Base-by-base conservation (phyloP, 2,329 filamentous ascomycete genomes). In the Sporothrix euskadiensis region DNA sequence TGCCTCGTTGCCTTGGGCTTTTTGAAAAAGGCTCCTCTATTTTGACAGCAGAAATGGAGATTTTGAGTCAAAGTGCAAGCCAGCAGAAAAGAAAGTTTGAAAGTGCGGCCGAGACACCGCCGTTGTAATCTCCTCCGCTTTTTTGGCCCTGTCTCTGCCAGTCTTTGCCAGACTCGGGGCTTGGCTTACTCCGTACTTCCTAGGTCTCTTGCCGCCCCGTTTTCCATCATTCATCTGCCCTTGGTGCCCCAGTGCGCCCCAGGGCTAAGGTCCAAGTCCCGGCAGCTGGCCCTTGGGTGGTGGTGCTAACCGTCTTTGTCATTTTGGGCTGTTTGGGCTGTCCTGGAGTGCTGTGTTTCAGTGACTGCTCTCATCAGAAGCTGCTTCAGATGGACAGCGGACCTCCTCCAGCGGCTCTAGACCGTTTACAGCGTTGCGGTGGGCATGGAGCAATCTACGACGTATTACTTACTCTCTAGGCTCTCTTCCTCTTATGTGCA, bases 21-120 rank as follows among this genome's bases (percentile, higher is more conserved):
- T 47, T 26, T 47, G 32, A n/a, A 7, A 49, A 49, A 9, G 39
- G n/a, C 39, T 44, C 35, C 35, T 63, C 59, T 22, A 12, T 63
- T 41, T 26, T 63, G 59, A 63, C 59, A 63, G 59, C 14, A 32
- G 35, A 63, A 63, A 63, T 44, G 59, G 35, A 26, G 35, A 35
- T 8, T 35, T 35, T 35, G 35, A 35, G 35, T 35, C 56, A 35
- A 65, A 26, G 16, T 30, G 10, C 44, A 54, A 69, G 44, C 39
- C 59, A 65, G 14, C 44, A 30, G 30, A 44, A 41, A 16, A 69
- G 30, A 56, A 65, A 65, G 39, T 12, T 39, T 26, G 32, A 35
- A 19, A 70, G 52, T 70, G 68, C 68, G 49, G 68, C 68, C 68
- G 68, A 70, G 68, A 70, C 68, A 70, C 49, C 68, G 68, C 68